Conservation (phyloP, 2,329 filamentous ascomycete species). For the Monilinia polystroma region DNA sequence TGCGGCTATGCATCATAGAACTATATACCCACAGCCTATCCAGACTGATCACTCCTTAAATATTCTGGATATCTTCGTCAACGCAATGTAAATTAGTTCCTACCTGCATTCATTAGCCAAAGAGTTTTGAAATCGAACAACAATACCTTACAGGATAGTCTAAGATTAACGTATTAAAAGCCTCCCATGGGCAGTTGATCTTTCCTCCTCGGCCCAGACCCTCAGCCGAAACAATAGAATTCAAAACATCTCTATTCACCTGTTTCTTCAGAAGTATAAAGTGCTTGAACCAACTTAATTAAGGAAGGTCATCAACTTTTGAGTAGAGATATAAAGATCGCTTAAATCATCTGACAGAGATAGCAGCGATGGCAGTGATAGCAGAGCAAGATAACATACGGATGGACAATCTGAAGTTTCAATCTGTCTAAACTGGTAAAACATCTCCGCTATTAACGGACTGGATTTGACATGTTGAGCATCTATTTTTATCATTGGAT, state of each 20-base stretch:
- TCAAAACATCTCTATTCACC: not conserved
- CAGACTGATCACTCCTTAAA: not conserved
- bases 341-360: not conserved
- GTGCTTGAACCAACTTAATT: not conserved
- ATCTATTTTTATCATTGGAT: not conserved
- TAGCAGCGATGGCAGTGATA: no score
- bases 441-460: not conserved
- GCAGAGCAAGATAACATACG: no score
- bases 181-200: not conserved
- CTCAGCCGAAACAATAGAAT: not conserved
- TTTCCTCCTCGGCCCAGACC: not conserved
- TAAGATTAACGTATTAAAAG: not conserved
- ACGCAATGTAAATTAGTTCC: not conserved
- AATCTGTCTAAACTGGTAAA: not conserved
- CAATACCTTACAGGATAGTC: not conserved
- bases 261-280: no score
- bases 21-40: not conserved
- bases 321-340: not conserved
- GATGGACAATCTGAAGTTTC: no score
- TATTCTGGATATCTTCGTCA: not conserved
- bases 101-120: not conserved
- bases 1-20: no score
- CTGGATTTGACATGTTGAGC: not conserved
- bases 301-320: not conserved
- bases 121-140: no score